Evolutionary conservation across 164 flowering plant genomes (phyloP).

Genomic region (Umbellularia californica): DNA sequence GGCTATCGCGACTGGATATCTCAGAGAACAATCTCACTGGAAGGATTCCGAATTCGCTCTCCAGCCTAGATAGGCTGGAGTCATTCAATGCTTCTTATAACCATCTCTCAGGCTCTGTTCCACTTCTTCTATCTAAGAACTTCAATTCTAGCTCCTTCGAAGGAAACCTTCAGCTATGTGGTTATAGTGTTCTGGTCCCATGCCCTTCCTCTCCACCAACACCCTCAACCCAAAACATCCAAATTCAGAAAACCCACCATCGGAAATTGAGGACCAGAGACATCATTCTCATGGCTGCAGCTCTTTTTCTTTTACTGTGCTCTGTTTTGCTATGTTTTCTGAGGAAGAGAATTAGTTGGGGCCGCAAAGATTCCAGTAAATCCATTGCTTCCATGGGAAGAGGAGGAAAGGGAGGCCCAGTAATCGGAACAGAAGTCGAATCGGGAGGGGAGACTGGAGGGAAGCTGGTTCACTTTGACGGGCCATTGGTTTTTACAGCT

Average conservation of each 20-base stretch:
- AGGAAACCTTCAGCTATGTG: conserved; percentile 86
- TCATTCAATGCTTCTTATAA: conserved; percentile 83
- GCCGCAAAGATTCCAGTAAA: conserved; percentile 25
- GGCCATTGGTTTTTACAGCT: conserved; percentile 81
- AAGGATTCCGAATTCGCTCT: conserved; percentile 58
- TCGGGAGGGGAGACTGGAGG: conserved; percentile 76
- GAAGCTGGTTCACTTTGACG: conserved; percentile 89
- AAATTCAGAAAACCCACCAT: conserved; percentile 10
- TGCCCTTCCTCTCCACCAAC: conserved; percentile 48
- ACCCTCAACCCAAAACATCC: conserved; percentile 14
- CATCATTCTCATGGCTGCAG: conserved; percentile 64
- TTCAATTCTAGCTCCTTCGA: conserved; percentile 81
- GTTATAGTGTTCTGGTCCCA: conserved; percentile 50
- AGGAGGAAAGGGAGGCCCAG: conserved; percentile 33
- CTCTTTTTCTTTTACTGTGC: conserved; percentile 50
- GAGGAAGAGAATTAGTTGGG: conserved; percentile 41
- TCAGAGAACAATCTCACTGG: conserved; percentile 57
- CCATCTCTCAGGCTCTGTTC: conserved; percentile 82
- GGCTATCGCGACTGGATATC: conserved; percentile 51
- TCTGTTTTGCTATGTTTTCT: conserved; percentile 61
- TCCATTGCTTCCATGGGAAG: conserved; percentile 20
- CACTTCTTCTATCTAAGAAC: conserved; percentile 41
- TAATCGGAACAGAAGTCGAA: conserved; percentile 38
- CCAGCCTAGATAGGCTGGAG: conserved; percentile 42
- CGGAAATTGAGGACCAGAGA: conserved; percentile 56